These are phyloP conservation scores for Brassica rapa DNA, from an alignment of 345 rosid genomes.

Conservation along the genomic window DNA sequence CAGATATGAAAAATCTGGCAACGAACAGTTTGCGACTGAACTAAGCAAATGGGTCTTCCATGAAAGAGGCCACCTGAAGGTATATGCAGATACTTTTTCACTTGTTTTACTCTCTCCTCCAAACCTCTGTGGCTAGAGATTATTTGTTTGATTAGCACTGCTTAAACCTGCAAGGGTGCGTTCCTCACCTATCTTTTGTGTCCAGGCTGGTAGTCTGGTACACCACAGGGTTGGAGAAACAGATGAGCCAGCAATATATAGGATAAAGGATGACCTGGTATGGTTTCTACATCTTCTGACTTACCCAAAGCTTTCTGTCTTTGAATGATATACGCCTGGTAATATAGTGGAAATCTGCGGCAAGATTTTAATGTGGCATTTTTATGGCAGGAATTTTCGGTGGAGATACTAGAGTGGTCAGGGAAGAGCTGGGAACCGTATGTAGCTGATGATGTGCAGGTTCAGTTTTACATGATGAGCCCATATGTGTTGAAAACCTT, in stretches of 20 bases:
- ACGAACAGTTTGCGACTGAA: slow-evolving; percentile 71
- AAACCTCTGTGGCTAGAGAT: slow-evolving; percentile 1
- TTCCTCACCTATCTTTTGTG: slow-evolving; percentile 26
- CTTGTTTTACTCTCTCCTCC: slow-evolving; percentile 2
- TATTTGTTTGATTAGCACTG: slow-evolving; percentile 7
- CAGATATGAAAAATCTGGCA: slow-evolving; percentile 66
- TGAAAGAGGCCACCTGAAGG: slow-evolving; percentile 78
- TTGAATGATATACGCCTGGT: not conserved
- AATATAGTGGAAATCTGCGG: slow-evolving; percentile 11
- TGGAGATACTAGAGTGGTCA: slow-evolving; percentile 68
- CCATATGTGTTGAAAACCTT: slow-evolving; percentile 68
- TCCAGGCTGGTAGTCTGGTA: slow-evolving; percentile 57
- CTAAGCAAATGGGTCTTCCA: slow-evolving; percentile 76
- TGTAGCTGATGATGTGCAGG: slow-evolving; percentile 65
- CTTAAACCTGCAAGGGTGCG: not conserved
- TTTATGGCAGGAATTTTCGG: slow-evolving; percentile 53
- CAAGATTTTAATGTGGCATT: slow-evolving; percentile 14
- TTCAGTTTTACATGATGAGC: slow-evolving; percentile 82
- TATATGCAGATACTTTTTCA: slow-evolving; percentile 15
- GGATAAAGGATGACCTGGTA: slow-evolving; percentile 76
- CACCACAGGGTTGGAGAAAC: slow-evolving; percentile 62
- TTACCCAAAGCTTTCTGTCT: not conserved
- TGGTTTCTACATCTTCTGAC: slow-evolving; percentile 12
- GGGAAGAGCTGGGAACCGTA: slow-evolving; percentile 76
- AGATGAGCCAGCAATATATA: slow-evolving; percentile 60